Conservation (phyloP, 345 rosid genomes). For the Erodium maritimum region DNA sequence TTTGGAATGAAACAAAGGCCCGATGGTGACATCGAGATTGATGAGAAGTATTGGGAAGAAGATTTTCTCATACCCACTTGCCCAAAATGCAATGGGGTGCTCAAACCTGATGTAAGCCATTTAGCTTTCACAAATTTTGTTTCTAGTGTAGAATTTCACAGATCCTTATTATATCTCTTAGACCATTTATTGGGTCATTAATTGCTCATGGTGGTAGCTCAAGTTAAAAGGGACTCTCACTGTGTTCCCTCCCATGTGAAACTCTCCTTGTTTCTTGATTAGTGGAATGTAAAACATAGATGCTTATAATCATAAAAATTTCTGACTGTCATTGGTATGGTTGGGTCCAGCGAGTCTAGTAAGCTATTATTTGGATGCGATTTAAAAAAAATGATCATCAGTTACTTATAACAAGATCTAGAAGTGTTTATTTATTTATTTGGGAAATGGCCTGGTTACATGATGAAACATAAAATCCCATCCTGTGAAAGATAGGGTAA, state of each 20-base stretch:
- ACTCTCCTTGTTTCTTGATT: no score
- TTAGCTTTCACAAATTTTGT: neutral
- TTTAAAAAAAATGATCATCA: neutral
- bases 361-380: neutral
- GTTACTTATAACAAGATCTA: neutral
- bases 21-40: conserved; percentile 91
- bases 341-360: no score
- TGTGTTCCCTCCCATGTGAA: neutral
- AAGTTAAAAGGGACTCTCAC: neutral
- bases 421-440: neutral
- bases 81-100: conserved; percentile 59
- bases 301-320: neutral
- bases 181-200: neutral
- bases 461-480: neutral
- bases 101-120: conserved; percentile 76
- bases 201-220: neutral
- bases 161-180: neutral
- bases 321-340: neutral
- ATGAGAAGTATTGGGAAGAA: conserved; percentile 93
- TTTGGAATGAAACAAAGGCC: conserved; percentile 98
- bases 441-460: neutral
- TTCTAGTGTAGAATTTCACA: neutral
- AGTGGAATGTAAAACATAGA: neutral
- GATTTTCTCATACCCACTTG: conserved; percentile 74
- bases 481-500: neutral